Conservation (phyloP, 2,329 filamentous ascomycete genomes). For the Microdochium nivale region DNA sequence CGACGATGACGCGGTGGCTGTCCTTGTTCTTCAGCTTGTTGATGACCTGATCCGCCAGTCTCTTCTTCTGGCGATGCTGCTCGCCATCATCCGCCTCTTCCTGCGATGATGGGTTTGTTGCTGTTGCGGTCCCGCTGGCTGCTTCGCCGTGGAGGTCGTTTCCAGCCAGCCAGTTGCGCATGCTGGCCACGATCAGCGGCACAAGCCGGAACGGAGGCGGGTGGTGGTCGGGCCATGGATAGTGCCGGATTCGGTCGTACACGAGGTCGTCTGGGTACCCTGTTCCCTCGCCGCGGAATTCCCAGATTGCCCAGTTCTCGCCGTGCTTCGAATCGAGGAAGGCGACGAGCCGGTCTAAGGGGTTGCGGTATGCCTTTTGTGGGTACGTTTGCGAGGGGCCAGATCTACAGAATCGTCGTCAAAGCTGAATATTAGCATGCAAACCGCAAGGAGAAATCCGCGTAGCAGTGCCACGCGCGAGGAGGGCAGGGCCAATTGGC, state of each 20-base stretch:
- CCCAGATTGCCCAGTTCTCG: constrained; percentile 88
- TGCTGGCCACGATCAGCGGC: constrained; percentile 81
- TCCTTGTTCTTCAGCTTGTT: constrained; percentile 24
- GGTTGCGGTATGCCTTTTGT: constrained; percentile 87
- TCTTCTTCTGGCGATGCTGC: constrained; percentile 10
- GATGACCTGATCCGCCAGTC: constrained; percentile 11
- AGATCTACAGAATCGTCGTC: constrained; percentile 53
- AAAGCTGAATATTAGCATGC: not conserved
- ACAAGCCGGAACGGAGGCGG: constrained; percentile 87
- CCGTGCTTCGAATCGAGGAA: constrained; percentile 84
- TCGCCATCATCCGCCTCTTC: constrained; percentile 1
- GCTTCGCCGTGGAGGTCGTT: constrained; percentile 28
- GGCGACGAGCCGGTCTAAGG: constrained; percentile 74
- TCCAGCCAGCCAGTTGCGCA: constrained; percentile 76
- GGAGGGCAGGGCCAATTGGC: not conserved
- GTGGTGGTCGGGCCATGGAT: constrained; percentile 95
- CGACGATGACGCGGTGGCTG: constrained; percentile 63
- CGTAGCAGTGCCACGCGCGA: too few species aligned
- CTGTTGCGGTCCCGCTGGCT: constrained; percentile 7
- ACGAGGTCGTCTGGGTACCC: constrained; percentile 91
- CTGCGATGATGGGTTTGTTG: not conserved
- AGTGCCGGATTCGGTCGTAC: constrained; percentile 77
- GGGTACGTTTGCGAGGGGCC: constrained; percentile 86
- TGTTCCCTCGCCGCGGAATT: constrained; percentile 93
- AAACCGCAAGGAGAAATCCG: too few species aligned